These are phyloP conservation scores for Salvia splendens DNA, from an alignment of 257 asterid genomes.

Conservation along the genomic window DNA sequence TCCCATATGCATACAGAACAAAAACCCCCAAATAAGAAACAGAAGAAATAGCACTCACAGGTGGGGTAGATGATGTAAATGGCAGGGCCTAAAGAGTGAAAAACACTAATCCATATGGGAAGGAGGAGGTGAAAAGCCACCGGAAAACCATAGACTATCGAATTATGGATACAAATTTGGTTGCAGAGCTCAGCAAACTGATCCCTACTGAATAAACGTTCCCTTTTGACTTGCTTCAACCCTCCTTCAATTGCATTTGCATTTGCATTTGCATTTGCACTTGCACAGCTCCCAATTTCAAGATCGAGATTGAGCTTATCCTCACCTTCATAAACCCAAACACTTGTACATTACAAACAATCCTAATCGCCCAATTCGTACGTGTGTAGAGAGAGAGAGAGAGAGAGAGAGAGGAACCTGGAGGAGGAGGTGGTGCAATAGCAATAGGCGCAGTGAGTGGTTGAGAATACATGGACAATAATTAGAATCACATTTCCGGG, in stretches of 20 bases:
- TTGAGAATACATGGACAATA: slow-evolving; percentile 39
- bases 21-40: not conserved
- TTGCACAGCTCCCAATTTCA: slow-evolving; percentile 38
- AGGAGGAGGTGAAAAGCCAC: slow-evolving; percentile 44
- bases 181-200: slow-evolving; percentile 46
- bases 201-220: slow-evolving; percentile 36
- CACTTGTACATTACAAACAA: slow-evolving; percentile 21
- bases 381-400: not conserved
- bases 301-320: slow-evolving; percentile 47
- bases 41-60: slow-evolving; percentile 43
- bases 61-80: slow-evolving; percentile 37
- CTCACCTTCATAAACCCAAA: slow-evolving; percentile 33
- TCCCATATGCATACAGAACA: not conserved
- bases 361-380: not conserved
- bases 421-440: slow-evolving; percentile 14
- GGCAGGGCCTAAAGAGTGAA: slow-evolving; percentile 36
- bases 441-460: slow-evolving; percentile 26
- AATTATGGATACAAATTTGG: slow-evolving; percentile 47
- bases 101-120: slow-evolving; percentile 49
- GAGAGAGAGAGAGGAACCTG: slow-evolving; percentile 30
- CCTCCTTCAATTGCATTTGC: slow-evolving; percentile 26
- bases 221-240: slow-evolving; percentile 32
- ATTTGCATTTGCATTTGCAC: slow-evolving; percentile 9
- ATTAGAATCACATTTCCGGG: slow-evolving; percentile 29
- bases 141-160: slow-evolving; percentile 40